phyloP scores from a whole-genome alignment of 768 basidiomycete species.

The Pulveroboletus sp. region DNA sequence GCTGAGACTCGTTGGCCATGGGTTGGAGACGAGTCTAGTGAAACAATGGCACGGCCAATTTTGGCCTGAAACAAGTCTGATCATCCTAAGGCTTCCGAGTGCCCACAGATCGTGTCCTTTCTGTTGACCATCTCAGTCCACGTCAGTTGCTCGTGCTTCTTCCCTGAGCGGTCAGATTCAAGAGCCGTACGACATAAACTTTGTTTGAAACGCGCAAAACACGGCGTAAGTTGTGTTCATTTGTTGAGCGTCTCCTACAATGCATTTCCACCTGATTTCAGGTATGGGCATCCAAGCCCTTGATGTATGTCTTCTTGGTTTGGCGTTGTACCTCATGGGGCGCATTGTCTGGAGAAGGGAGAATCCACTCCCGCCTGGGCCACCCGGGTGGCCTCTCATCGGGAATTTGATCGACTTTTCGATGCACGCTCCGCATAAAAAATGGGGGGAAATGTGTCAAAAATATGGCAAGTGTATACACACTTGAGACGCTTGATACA shows the following conservation, averaged over 20 bases:
- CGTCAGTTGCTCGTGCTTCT: no score
- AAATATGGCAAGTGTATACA: conserved; percentile 39
- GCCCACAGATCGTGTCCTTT: no score
- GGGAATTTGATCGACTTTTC: conserved; percentile 59
- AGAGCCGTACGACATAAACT: no score
- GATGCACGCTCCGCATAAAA: conserved; percentile 43
- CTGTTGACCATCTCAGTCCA: no score
- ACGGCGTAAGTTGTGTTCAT: not conserved
- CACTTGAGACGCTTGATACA: not conserved
- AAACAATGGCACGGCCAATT: no score
- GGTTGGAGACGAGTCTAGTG: no score
- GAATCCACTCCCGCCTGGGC: conserved; percentile 8
- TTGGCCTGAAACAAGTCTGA: no score
- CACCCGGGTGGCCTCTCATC: conserved; percentile 34
- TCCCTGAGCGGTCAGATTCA: no score
- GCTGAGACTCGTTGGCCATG: no score
- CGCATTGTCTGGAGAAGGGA: not conserved
- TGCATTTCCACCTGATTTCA: not conserved
- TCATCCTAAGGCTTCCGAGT: no score
- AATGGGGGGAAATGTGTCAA: conserved; percentile 36
- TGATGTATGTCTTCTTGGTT: conserved; percentile 9
- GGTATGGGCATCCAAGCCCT: not conserved
- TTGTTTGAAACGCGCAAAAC: no score
- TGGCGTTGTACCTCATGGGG: conserved; percentile 1
- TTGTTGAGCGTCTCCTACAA: not conserved